A percentile compares a stretch with the other conserved stretches of the same genome.
phyloP scores from a whole-genome alignment of 768 basidiomycete species.

The Leccinum disarticulatum region DNA sequence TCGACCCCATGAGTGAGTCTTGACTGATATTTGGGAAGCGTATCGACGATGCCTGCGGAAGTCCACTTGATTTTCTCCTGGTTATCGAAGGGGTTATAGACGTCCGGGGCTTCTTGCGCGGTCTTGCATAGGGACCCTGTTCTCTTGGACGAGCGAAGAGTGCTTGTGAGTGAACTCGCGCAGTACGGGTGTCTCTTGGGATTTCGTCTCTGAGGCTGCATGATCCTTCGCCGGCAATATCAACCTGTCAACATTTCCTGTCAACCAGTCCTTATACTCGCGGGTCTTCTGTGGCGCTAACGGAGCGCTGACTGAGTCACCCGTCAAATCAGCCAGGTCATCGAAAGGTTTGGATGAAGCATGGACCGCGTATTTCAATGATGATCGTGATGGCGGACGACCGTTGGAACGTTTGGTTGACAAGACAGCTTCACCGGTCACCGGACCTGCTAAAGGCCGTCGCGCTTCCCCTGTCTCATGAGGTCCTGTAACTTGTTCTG shows the following conservation, averaged over 20 bases:
- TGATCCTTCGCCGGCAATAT: slow-evolving; percentile 19
- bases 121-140: slow-evolving; percentile 27
- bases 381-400: slow-evolving; percentile 38
- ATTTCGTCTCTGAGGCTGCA: slow-evolving; percentile 13
- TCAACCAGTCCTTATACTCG: slow-evolving; percentile 67
- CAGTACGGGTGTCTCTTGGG: slow-evolving; percentile 46
- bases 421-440: slow-evolving; percentile 17
- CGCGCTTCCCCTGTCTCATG: slow-evolving; percentile 34
- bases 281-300: slow-evolving; percentile 22
- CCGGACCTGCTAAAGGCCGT: slow-evolving; percentile 10
- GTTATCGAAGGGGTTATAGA: slow-evolving; percentile 22
- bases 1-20: slow-evolving; percentile 2
- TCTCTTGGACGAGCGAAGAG: slow-evolving; percentile 62
- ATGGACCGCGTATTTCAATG: slow-evolving; percentile 49
- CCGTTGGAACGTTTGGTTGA: slow-evolving; percentile 17
- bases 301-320: slow-evolving; percentile 7
- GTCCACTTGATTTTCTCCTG: slow-evolving; percentile 13
- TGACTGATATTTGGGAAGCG: slow-evolving; percentile 14
- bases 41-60: slow-evolving; percentile 2
- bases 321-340: slow-evolving; percentile 20
- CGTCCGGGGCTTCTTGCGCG: slow-evolving; percentile 32
- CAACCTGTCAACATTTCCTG: slow-evolving; percentile 57
- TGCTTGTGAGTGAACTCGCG: slow-evolving; percentile 74
- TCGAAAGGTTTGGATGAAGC: slow-evolving; percentile 42
- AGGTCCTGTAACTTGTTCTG: slow-evolving; percentile 60